phyloP scores from a whole-genome alignment of 2,329 filamentous ascomycete species.

The Pyrenophora seminiperda region DNA sequence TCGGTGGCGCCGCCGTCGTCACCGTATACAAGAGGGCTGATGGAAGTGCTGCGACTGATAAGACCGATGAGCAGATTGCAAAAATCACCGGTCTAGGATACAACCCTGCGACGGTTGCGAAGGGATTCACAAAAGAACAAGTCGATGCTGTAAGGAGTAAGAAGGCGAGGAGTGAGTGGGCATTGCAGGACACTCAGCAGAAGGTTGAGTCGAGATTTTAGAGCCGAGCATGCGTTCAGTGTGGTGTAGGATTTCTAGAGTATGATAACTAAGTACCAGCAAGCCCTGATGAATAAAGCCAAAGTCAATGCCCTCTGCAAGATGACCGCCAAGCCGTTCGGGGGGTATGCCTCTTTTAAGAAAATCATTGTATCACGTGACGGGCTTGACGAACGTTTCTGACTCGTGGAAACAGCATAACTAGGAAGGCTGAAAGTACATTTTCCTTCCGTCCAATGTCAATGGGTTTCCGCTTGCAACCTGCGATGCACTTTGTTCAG shows the following conservation, averaged over 20 bases:
- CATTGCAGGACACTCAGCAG: constrained; percentile 73
- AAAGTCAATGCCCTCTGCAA: too few relatives aligned
- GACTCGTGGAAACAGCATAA: too few relatives aligned
- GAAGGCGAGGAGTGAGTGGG: constrained; percentile 70
- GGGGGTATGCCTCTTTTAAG: too few relatives aligned
- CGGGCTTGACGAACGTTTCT: too few relatives aligned
- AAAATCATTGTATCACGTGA: too few relatives aligned
- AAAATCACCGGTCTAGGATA: constrained; percentile 76
- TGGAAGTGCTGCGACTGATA: constrained; percentile 64
- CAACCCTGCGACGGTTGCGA: constrained; percentile 88
- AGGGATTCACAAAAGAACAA: constrained; percentile 82
- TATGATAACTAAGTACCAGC: too few relatives aligned
- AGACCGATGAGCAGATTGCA: constrained; percentile 69
- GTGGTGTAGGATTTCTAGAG: neutral
- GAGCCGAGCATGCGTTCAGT: neutral
- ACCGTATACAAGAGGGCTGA: constrained; percentile 88
- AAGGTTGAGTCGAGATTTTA: constrained; percentile 76
- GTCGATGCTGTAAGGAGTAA: constrained; percentile 71
- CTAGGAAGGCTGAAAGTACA: too few relatives aligned
- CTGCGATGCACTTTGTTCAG: too few relatives aligned
- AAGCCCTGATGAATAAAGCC: too few relatives aligned
- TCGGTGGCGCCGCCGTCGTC: constrained; percentile 88
- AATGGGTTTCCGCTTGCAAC: too few relatives aligned
- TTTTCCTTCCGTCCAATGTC: too few relatives aligned
- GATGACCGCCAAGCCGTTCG: too few relatives aligned